Evolutionary conservation across 805 yeast genomes (phyloP).

Genomic region (Suhomyces sp.): DNA sequence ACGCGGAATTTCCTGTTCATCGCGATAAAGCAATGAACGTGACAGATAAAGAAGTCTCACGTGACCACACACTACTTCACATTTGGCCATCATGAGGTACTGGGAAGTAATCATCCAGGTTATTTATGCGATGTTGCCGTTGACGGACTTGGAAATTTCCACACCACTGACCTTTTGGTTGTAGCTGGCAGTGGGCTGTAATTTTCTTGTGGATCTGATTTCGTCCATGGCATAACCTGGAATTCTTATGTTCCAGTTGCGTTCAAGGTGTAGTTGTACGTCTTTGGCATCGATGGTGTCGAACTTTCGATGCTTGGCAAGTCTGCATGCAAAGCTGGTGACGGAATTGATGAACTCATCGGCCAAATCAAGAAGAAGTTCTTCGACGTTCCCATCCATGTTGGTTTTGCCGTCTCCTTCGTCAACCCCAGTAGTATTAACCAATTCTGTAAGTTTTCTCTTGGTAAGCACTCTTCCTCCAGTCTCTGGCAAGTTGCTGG

Average conservation of each 20-base stretch:
- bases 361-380: conserved; percentile 82
- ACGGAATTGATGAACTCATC: conserved; percentile 93
- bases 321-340: conserved; percentile 87
- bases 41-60: not conserved
- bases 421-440: conserved; percentile 75
- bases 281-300: conserved; percentile 86
- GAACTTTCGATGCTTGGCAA: conserved; percentile 91
- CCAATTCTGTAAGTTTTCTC: conserved; percentile 84
- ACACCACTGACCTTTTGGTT: conserved; percentile 69
- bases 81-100: too few relatives aligned
- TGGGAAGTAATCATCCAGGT: too few relatives aligned
- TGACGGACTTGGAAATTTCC: conserved; percentile 60
- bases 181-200: conserved; percentile 62
- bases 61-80: not conserved
- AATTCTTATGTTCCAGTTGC: conserved; percentile 90
- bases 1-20: not conserved
- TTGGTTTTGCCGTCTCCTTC: conserved; percentile 89
- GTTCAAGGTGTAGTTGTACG: conserved; percentile 84
- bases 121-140: conserved; percentile 32
- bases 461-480: conserved; percentile 84
- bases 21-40: not conserved
- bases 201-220: conserved; percentile 70
- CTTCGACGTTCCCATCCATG: conserved; percentile 96
- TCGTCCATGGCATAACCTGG: conserved; percentile 95
- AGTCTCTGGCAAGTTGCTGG: conserved; percentile 43